These are phyloP conservation scores for Didymosphaeria variabile DNA, from an alignment of 2,329 filamentous ascomycete species.

Conservation along the genomic window DNA sequence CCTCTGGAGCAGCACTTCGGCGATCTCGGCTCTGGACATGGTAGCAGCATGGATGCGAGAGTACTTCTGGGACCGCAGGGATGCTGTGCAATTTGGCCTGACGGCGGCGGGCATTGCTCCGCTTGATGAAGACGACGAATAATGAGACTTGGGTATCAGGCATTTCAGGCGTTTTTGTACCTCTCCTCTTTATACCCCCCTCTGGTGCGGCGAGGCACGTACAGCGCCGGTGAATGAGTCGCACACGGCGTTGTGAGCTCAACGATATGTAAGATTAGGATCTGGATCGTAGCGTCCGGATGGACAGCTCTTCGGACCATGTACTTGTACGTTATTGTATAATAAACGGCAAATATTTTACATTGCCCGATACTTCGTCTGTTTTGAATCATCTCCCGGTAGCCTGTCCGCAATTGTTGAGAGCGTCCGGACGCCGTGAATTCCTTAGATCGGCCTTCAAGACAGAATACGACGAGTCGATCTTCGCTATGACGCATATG, in stretches of 20 bases:
- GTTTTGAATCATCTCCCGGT: too few relatives aligned
- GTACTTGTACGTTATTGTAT: constrained; percentile 11
- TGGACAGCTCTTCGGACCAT: constrained; percentile 22
- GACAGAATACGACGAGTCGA: not conserved
- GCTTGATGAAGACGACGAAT: constrained; percentile 37
- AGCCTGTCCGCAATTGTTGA: constrained; percentile 3
- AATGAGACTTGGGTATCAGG: constrained; percentile 12
- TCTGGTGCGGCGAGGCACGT: constrained; percentile 19
- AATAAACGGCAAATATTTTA: not conserved
- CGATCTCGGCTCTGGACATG: constrained; percentile 45
- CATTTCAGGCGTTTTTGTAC: constrained; percentile 20
- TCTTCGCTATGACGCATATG: not conserved
- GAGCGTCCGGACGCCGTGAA: not conserved
- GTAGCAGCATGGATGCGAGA: constrained; percentile 45
- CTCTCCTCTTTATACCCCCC: constrained; percentile 30
- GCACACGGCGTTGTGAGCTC: not conserved
- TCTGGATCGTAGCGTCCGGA: constrained; percentile 19
- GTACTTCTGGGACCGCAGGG: constrained; percentile 48
- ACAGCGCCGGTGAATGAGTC: constrained; percentile 16
- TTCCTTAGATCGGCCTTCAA: not conserved
- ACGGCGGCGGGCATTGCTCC: constrained; percentile 38
- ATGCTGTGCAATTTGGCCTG: constrained; percentile 42
- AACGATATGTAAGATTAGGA: constrained; percentile 6
- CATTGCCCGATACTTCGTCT: not conserved
- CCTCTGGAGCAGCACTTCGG: constrained; percentile 46